A percentile compares a stretch with the other conserved stretches of the same genome.
These are phyloP conservation scores for Fusarium continuum DNA, from an alignment of 2,329 filamentous ascomycete species.

Conservation along the genomic window DNA sequence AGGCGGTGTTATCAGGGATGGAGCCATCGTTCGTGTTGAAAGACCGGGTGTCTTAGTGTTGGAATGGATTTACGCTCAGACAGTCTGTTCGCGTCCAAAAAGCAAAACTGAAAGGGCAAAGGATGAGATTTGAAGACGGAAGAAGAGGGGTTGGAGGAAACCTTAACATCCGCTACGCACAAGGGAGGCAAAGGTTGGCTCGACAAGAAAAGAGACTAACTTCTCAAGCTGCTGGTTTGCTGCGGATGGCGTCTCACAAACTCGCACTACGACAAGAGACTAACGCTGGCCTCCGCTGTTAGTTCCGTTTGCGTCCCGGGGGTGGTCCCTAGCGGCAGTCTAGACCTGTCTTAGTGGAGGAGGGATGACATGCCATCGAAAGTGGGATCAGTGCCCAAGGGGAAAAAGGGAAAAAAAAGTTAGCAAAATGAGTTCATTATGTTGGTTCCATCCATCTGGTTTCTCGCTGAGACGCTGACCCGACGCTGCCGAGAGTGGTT, in stretches of 20 bases:
- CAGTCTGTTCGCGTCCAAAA: neutral
- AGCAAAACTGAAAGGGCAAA: neutral
- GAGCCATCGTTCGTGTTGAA: conserved; percentile 6
- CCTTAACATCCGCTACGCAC: neutral
- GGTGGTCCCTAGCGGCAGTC: conserved; percentile 5
- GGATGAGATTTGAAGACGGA: neutral
- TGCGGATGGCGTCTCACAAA: neutral
- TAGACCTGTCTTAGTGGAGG: neutral
- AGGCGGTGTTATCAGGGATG: conserved; percentile 19
- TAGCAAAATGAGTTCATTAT: neutral
- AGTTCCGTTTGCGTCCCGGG: neutral
- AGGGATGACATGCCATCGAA: neutral
- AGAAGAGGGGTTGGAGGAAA: neutral
- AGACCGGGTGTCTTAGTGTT: neutral
- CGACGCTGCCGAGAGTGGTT: neutral
- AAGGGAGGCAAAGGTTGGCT: neutral
- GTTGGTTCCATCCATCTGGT: too few relatives aligned
- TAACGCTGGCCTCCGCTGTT: neutral
- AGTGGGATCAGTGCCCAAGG: conserved; percentile 1
- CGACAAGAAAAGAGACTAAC: neutral
- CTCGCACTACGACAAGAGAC: neutral
- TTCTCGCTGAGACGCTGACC: neutral
- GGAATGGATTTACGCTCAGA: neutral
- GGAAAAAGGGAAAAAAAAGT: neutral
- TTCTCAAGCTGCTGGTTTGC: neutral